Conservation (phyloP, 345 rosid species). For the Pistacia integerrima region DNA sequence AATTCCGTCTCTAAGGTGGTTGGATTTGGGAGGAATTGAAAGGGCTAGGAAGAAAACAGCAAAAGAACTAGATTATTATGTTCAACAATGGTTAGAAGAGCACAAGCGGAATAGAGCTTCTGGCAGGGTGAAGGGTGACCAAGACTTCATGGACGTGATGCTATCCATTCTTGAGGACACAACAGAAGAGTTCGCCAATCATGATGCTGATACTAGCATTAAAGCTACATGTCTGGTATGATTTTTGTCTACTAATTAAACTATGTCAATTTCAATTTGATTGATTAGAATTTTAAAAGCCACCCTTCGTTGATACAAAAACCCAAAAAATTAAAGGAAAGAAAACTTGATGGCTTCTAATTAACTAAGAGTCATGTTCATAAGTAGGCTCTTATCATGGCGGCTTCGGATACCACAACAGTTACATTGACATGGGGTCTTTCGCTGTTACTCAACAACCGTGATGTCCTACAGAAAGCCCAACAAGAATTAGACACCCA, state of each 20-base stretch:
- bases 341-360: no score
- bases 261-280: no score
- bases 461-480: slow-evolving; percentile 24
- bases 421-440: slow-evolving; percentile 48
- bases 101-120: slow-evolving; percentile 21
- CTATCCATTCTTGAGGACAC: slow-evolving; percentile 22
- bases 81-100: slow-evolving; percentile 30
- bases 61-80: slow-evolving; percentile 23
- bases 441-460: slow-evolving; percentile 45
- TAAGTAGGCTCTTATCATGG: slow-evolving; percentile 39
- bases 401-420: slow-evolving; percentile 40
- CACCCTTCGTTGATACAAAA: no score
- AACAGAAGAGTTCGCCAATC: background rate
- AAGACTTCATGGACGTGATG: slow-evolving; percentile 41
- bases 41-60: slow-evolving; percentile 30
- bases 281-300: no score
- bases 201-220: slow-evolving; percentile 27
- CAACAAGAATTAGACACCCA: slow-evolving; percentile 44
- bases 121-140: background rate
- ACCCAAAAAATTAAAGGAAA: no score
- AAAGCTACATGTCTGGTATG: slow-evolving; percentile 40
- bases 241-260: no score
- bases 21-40: slow-evolving; percentile 38
- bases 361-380: background rate
- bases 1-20: slow-evolving; percentile 35